Evolutionary conservation across 2,329 filamentous ascomycete genomes (phyloP).

Genomic region (Pseudogymnoascus sp.): DNA sequence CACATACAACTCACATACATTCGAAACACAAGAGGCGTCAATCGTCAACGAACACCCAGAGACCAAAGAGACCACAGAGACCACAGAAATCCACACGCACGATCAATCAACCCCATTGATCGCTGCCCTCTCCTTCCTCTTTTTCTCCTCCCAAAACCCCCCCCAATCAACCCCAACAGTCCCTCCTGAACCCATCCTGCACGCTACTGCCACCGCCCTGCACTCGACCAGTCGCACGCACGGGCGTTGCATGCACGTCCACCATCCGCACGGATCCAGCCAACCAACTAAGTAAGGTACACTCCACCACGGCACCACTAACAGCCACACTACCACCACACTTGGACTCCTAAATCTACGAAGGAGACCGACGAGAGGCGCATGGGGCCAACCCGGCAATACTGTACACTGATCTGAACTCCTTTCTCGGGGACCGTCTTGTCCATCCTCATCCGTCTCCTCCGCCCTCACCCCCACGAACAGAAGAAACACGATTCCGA

Average conservation of each 20-base stretch:
- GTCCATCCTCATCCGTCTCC: background rate
- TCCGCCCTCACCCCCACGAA: background rate
- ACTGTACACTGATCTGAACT: background rate
- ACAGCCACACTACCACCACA: slow-evolving; percentile 5
- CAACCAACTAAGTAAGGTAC: background rate
- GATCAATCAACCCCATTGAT: background rate
- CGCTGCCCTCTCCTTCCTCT: background rate
- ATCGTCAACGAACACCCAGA: background rate
- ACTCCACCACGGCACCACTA: background rate
- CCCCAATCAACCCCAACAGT: background rate
- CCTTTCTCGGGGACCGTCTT: slow-evolving; percentile 3
- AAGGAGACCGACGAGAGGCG: background rate
- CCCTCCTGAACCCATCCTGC: background rate
- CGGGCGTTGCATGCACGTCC: slow-evolving; percentile 3
- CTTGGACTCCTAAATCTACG: background rate
- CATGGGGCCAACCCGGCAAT: background rate
- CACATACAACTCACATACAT: background rate
- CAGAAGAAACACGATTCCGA: slow-evolving; percentile 1
- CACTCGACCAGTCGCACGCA: slow-evolving; percentile 6
- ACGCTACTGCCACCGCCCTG: background rate
- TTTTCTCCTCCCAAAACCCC: background rate
- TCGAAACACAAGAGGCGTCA: background rate
- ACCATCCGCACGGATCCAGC: background rate
- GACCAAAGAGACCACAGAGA: background rate
- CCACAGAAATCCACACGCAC: background rate